Evolutionary conservation across 495 filamentous ascomycete genomes (phyloP).

Genomic region (Hyaloscypha bicolor): DNA sequence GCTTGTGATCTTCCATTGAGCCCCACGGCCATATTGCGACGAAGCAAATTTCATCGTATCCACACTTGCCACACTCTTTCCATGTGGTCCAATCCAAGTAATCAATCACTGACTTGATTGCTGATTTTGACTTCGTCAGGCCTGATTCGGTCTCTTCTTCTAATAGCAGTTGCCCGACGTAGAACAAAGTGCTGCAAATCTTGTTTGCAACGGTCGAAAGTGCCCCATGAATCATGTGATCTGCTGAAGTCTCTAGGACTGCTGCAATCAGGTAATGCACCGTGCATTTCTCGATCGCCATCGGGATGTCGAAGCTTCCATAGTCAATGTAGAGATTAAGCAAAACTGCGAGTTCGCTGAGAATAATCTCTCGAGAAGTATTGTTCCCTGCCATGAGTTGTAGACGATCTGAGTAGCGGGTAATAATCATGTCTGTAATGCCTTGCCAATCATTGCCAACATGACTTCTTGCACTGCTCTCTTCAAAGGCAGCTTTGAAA

Average conservation of each 20-base stretch:
- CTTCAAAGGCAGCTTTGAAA: conserved; percentile 42
- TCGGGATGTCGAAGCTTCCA: conserved; percentile 33
- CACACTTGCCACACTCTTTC: conserved; percentile 60
- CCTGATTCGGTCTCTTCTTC: conserved; percentile 21
- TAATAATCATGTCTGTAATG: conserved; percentile 61
- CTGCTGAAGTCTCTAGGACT: conserved; percentile 28
- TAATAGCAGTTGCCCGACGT: conserved; percentile 36
- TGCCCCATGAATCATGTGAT: conserved; percentile 42
- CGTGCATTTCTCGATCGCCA: conserved; percentile 51
- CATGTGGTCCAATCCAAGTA: conserved; percentile 63
- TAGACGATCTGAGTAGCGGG: conserved; percentile 57
- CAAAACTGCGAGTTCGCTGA: conserved; percentile 48
- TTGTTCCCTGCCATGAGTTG: conserved; percentile 46
- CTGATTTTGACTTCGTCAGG: conserved; percentile 28
- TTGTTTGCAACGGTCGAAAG: conserved; percentile 47
- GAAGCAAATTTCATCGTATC: conserved; percentile 62
- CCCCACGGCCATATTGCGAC: conserved; percentile 69
- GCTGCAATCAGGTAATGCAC: conserved; percentile 45
- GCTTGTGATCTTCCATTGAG: conserved; percentile 50
- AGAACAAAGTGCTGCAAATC: conserved; percentile 55
- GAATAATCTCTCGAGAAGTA: conserved; percentile 31
- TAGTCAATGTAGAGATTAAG: conserved; percentile 55
- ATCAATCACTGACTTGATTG: conserved; percentile 45
- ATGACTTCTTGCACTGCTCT: not conserved
- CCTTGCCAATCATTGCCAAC: conserved; percentile 60